Conservation (phyloP, 23 red algal species). For the Gracilaria domingensis region DNA sequence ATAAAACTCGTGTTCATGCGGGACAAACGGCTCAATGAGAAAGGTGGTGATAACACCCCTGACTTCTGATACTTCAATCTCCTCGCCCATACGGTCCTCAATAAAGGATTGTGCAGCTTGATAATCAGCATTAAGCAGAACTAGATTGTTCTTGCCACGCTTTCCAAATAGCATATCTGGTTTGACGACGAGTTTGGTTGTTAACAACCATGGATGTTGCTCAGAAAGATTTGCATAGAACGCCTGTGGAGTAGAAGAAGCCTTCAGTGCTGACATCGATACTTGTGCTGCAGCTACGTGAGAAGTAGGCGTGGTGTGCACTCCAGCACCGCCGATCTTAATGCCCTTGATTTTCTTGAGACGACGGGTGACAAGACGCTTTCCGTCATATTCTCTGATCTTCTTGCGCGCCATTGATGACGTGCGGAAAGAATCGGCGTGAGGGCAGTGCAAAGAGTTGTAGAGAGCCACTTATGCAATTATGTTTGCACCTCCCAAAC, state of each 20-base stretch:
- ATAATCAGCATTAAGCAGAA: constrained; percentile 82
- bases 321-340: constrained; percentile 54
- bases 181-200: constrained; percentile 90
- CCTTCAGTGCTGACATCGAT: constrained; percentile 1
- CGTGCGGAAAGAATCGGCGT: background rate
- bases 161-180: constrained; percentile 99
- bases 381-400: constrained; percentile 96
- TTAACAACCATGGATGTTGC: constrained; percentile 81
- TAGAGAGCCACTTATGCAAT: background rate
- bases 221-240: constrained; percentile 53
- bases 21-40: constrained; percentile 92
- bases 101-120: constrained; percentile 60
- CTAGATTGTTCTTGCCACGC: constrained; percentile 96
- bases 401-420: constrained; percentile 97
- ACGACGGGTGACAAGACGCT: constrained; percentile 80
- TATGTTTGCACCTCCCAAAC: background rate
- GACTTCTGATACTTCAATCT: constrained; percentile 86
- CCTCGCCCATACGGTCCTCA: constrained; percentile 58
- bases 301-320: background rate
- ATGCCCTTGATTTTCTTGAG: constrained; percentile 52
- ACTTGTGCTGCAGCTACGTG: constrained; percentile 31
- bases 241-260: constrained; percentile 17
- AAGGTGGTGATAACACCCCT: constrained; percentile 83
- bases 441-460: background rate
- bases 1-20: constrained; percentile 89